Evolutionary conservation across 176 grass and related monocot genomes (phyloP).

Genomic region (Musa troglodytarum): DNA sequence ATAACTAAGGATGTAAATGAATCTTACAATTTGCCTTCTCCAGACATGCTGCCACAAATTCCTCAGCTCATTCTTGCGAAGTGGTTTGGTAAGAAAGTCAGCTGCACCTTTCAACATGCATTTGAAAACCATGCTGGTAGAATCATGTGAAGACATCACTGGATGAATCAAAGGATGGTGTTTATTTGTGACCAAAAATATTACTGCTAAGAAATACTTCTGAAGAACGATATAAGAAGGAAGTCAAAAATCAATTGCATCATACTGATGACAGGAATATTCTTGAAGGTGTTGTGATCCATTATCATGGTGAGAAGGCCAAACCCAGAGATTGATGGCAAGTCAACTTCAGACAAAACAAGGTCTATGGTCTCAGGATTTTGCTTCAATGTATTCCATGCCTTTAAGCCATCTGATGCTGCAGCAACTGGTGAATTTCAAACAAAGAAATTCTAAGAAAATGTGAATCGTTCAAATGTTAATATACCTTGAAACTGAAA

Average conservation of each 20-base stretch:
- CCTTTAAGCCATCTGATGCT: conserved; percentile 71
- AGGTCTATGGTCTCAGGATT: conserved; percentile 82
- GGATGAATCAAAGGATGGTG: conserved; percentile 21
- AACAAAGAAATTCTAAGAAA: conserved; percentile 5
- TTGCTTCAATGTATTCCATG: conserved; percentile 76
- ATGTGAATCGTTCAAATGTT: background rate
- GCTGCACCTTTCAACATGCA: conserved; percentile 98
- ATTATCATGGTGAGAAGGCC: conserved; percentile 82
- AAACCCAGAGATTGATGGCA: conserved; percentile 86
- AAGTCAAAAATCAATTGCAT: background rate
- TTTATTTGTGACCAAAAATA: background rate
- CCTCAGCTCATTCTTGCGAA: conserved; percentile 83
- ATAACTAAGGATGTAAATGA: background rate
- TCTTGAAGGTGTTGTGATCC: conserved; percentile 82
- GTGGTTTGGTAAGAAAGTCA: conserved; percentile 92
- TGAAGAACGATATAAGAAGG: conserved; percentile 6
- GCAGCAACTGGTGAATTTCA: conserved; percentile 39
- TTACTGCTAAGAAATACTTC: background rate
- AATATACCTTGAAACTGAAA: conserved; percentile 1
- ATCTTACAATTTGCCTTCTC: conserved; percentile 84
- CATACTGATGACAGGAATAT: conserved; percentile 98
- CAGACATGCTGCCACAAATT: conserved; percentile 99
- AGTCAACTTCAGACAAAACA: conserved; percentile 89
- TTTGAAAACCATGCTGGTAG: conserved; percentile 94
- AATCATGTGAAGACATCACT: conserved; percentile 99